phyloP scores from a whole-genome alignment of 768 basidiomycete genomes.

The Suillus occidentalis region DNA sequence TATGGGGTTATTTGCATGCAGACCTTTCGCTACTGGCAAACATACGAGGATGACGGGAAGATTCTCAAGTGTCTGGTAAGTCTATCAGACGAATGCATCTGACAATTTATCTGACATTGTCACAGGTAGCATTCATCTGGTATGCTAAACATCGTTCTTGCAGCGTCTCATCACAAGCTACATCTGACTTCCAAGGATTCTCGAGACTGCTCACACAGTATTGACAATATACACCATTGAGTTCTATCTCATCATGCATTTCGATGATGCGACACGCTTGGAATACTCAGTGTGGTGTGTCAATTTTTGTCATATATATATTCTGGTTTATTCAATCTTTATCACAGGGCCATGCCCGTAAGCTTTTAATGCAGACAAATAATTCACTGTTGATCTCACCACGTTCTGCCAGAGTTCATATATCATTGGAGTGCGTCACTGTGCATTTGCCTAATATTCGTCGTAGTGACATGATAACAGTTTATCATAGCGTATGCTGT shows the following conservation, averaged over 20 bases:
- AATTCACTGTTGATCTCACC: not conserved
- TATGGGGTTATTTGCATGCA: conserved; percentile 21
- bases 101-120: not conserved
- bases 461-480: not conserved
- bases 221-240: conserved; percentile 17
- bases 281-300: conserved; percentile 17
- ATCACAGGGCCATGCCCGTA: conserved; percentile 15
- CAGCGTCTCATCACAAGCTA: not conserved
- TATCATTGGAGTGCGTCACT: conserved; percentile 11
- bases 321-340: not conserved
- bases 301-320: not conserved
- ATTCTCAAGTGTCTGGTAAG: conserved; percentile 9
- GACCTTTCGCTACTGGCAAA: conserved; percentile 13
- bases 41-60: conserved; percentile 10
- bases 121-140: conserved; percentile 15
- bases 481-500: conserved; percentile 9
- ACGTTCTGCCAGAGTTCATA: conserved; percentile 7
- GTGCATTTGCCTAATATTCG: not conserved
- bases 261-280: conserved; percentile 1
- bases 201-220: conserved; percentile 16
- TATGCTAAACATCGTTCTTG: not conserved
- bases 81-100: not conserved
- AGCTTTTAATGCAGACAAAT: not conserved
- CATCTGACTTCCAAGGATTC: conserved; percentile 6
- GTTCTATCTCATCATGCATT: conserved; percentile 18